These are phyloP conservation scores for Bocquillonia castaneifolia DNA, from an alignment of 441 rosid genomes.

Conservation along the genomic window DNA sequence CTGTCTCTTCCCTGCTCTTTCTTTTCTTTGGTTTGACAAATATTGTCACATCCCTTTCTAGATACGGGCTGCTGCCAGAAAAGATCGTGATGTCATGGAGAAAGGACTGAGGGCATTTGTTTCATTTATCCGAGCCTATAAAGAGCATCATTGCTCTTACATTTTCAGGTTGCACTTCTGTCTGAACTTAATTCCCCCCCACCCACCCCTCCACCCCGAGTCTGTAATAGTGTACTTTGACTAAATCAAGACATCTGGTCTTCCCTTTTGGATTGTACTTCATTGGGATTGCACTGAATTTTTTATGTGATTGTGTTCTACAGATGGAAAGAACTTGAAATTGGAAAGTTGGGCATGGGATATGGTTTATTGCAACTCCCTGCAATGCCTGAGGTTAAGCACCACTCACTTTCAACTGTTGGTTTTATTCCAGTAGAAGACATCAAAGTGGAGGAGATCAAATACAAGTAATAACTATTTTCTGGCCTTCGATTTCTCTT, in stretches of 20 bases:
- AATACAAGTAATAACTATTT: conserved; percentile 55
- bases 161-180: conserved; percentile 52
- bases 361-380: conserved; percentile 81
- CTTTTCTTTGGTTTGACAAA: conserved; percentile 7
- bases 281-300: background rate
- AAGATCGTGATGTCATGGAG: conserved; percentile 86
- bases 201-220: background rate
- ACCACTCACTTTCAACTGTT: conserved; percentile 55
- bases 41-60: conserved; percentile 32
- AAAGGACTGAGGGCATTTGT: conserved; percentile 86
- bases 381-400: conserved; percentile 74
- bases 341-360: conserved; percentile 93
- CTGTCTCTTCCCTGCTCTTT: background rate
- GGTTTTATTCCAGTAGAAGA: conserved; percentile 68
- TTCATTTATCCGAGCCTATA: conserved; percentile 77
- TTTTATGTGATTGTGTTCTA: background rate
- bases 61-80: conserved; percentile 64
- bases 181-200: background rate
- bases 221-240: too few relatives aligned
- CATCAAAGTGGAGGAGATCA: conserved; percentile 63
- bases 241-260: background rate
- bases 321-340: conserved; percentile 82
- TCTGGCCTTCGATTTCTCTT: background rate
- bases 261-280: background rate
- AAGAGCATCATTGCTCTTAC: conserved; percentile 73